Evolutionary conservation across 169 alveolate genomes (phyloP), one percentile per base, ranked within the genome.

Genomic region (Pseudocohnilembus persalinus): DNA sequence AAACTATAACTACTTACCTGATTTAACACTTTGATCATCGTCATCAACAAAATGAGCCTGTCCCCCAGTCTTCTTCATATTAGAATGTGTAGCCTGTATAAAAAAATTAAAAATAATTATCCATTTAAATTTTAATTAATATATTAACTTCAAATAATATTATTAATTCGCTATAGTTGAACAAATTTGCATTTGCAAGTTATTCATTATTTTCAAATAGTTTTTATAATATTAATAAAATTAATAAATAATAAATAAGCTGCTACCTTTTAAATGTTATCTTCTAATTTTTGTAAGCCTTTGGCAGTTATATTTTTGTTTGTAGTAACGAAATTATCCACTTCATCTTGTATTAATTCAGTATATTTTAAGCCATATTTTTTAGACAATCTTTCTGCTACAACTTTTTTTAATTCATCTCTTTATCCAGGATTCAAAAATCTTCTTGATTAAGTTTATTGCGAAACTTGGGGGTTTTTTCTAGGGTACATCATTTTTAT

Each of bases 311-410:
- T 68, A 80, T 75, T 73, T 75, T 65, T 34, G 63, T 79, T 74
- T 74, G 73, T 30, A 63, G 73, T 86, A 29, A 86, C 74, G 72
- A 74, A 86, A 76, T 76, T 86, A 65, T 65, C 73, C 6, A 81
- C 90, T 76, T 86, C 74, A 20, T 78, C 79, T 74, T 80, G 1
- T n/a, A 86, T 86, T 49, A 80, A 74, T 31, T 86, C 90, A 29
- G 87, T 65, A 30, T 75, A n/a, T 74, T 86, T 80, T 29, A 81
- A 77, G 24, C 90, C 90, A 86, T 86, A 86, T 68, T 86, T 86
- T 31, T 76, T 86, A 25, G 90, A 73, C 64, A 86, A 72, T 32
- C 90, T 73, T 29, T 86, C 90, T 27, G 87, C 87, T 20, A 86
- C 83, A 30, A 74, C 64, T 63, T 82, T 73, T 76, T 81, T 79